Base-by-base conservation (phyloP, 768 basidiomycete genomes). In the Pisolithus tinctorius region DNA sequence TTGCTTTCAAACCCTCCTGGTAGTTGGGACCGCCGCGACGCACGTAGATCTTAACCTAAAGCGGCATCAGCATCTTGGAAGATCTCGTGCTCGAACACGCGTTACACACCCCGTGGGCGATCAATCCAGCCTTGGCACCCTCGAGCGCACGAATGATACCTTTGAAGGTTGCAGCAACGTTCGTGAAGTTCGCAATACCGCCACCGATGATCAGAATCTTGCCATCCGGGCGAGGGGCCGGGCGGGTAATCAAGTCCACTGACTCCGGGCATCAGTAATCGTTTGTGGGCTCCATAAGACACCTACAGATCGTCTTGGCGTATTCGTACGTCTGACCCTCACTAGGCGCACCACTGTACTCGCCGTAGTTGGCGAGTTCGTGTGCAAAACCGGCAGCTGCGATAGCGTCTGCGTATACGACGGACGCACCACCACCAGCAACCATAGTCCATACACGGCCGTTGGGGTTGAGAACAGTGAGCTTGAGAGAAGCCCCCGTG, bases 381-480 rank as follows among this genome's bases (percentile, higher is more conserved):
- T 96, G 82, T 17, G 96, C 93, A 64, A 83, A 98, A 34, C 95
- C 95, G 63, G 93, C 91, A 6, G 95, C 94, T 48, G 85, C 86
- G 55, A 88, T 88, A 57, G 87, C 86, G 56, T 88, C 86, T 6
- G 75, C 77, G 63, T 83, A 84, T 39, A 83, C 80, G 55, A 83
- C 81, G 6, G 78, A 81, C 20, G 82, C 81, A 76, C 92, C 92
- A 65, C 96, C 96, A 74, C 95, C 96, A 49, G 96, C 95, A 50
- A 99, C 96, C 95, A 98, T 98, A 60, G 96, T 98, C 96, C 96
- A 99, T 58, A 99, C 83, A 55, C 94, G 88, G 54, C 95, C 96
- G 66, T 90, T 86, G 49, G 88, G 71, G 70, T 98, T 97, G 61
- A 99, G 76, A 48, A 99, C 95, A 39, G 96, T 99, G 42, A 99